Evolutionary conservation across 257 asterid genomes (phyloP), one percentile per base, ranked within the genome.

Genomic region (Petunia secreta): DNA sequence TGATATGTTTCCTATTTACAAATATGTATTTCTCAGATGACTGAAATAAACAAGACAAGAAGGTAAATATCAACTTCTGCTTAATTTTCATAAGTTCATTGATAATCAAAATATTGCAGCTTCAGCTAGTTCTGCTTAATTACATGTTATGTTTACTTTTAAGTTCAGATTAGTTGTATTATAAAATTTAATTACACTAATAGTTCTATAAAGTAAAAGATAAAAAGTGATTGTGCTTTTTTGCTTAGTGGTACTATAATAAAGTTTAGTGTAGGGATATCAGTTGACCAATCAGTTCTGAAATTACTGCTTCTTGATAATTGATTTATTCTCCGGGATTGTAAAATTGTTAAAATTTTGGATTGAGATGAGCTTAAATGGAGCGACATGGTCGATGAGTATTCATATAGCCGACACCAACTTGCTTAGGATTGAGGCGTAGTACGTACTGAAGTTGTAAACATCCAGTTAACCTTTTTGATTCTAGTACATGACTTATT

Each of bases 1-100:
- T 25, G 25, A 25, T 25, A 25, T 25, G 25, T 25, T 25, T 25
- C 25, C 25, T 25, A 25, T 25, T 25, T 25, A 25, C 25, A 25
- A 25, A 25, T 25, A 25, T 25, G 25, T 25, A 52, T 52, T 9
- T 52, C 10, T 52, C 55, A 52, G 55, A 68, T 8, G 76, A 44
- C 77, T 69, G 43, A 25, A 25, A 69, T 4, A 2, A 63, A 63
- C 71, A 37, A 63, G 7, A 69, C 25, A 46, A 69, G 57, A 44
- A 25, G 77, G 77, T 71, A 71, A 48, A 50, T 50, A 48, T 44
- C 34, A 34, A 34, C 60, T 48, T 71, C 16, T 71, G 77, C 38
- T 34, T 62, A 25, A 25, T 25, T 25, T 25, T 25, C 25, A 25
- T 0, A 25, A 25, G 25, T 34, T 62, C 8, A 25, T 58, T 52